phyloP scores from a whole-genome alignment of 1,284 basidiomycete species.

The Anthracocystis setariae region DNA sequence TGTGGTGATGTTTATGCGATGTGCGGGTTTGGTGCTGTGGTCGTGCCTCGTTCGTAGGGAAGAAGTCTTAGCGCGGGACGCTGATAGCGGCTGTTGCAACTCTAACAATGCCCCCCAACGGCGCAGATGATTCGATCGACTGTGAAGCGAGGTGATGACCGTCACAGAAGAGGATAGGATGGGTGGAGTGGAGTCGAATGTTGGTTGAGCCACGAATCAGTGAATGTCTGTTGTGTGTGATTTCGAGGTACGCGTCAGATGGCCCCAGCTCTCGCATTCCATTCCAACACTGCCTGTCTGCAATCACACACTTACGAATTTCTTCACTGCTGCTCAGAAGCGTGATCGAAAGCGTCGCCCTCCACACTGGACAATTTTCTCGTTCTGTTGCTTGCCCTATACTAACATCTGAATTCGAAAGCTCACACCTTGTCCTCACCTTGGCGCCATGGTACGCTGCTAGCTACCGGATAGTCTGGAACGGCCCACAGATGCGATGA shows the following conservation, averaged over 20 bases:
- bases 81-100: too few relatives aligned
- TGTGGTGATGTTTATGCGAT: too few relatives aligned
- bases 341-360: conserved; percentile 35
- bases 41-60: too few relatives aligned
- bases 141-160: neutral
- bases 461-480: too few relatives aligned
- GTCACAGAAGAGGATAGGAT: conserved; percentile 1
- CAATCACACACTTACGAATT: conserved; percentile 13
- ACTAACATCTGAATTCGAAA: conserved; percentile 5
- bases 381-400: neutral
- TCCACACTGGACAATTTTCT: conserved; percentile 22
- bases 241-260: conserved; percentile 33
- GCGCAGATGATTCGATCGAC: neutral
- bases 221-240: neutral
- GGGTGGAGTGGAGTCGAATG: neutral
- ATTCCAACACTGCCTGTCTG: conserved; percentile 22
- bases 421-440: neutral
- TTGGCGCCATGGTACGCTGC: too few relatives aligned
- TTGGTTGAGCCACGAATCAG: neutral
- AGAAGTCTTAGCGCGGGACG: too few relatives aligned
- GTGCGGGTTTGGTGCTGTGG: too few relatives aligned
- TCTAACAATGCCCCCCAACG: too few relatives aligned
- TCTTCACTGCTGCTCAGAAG: neutral
- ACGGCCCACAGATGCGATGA: too few relatives aligned
- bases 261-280: conserved; percentile 3